phyloP scores from a whole-genome alignment of 1,284 basidiomycete species.

The Phylloporus sp. region DNA sequence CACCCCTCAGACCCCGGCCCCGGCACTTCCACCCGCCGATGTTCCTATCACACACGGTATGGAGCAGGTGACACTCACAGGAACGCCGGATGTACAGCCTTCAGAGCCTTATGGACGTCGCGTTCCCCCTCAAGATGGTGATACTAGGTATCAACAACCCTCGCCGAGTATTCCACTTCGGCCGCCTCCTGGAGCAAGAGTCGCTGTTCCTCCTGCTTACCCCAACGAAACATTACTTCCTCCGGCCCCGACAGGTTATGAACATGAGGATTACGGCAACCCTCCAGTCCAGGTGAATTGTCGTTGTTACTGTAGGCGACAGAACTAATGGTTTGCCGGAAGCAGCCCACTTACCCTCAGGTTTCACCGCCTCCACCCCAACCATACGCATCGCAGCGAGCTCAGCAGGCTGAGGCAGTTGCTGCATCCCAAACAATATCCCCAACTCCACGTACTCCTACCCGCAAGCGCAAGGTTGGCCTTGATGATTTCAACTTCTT shows the following conservation, averaged over 20 bases:
- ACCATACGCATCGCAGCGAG: conserved; percentile 34
- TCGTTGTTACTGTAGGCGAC: not conserved
- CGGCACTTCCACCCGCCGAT: conserved; percentile 38
- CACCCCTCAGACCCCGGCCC: conserved; percentile 40
- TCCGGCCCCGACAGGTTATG: conserved; percentile 33
- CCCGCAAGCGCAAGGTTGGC: conserved; percentile 86
- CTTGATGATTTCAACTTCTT: conserved; percentile 99
- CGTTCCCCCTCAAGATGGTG: conserved; percentile 43
- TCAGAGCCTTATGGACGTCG: conserved; percentile 48
- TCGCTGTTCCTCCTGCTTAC: conserved; percentile 48
- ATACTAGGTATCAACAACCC: conserved; percentile 41
- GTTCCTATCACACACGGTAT: conserved; percentile 49
- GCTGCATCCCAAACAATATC: conserved; percentile 33
- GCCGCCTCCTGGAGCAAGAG: conserved; percentile 55
- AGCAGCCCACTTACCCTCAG: conserved; percentile 37
- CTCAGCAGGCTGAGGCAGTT: conserved; percentile 36
- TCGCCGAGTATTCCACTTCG: conserved; percentile 45
- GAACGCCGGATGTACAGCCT: conserved; percentile 43
- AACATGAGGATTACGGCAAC: conserved; percentile 41
- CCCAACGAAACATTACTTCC: conserved; percentile 43
- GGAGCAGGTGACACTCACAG: conserved; percentile 61
- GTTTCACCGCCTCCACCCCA: conserved; percentile 26
- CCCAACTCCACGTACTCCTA: conserved; percentile 48
- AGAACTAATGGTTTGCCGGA: conserved; percentile 22
- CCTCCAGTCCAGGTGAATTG: conserved; percentile 35